A percentile compares a stretch with the other conserved stretches of the same genome.
Conservation (phyloP, 2,329 filamentous ascomycete genomes). For the Sphaceloma murrayae region DNA sequence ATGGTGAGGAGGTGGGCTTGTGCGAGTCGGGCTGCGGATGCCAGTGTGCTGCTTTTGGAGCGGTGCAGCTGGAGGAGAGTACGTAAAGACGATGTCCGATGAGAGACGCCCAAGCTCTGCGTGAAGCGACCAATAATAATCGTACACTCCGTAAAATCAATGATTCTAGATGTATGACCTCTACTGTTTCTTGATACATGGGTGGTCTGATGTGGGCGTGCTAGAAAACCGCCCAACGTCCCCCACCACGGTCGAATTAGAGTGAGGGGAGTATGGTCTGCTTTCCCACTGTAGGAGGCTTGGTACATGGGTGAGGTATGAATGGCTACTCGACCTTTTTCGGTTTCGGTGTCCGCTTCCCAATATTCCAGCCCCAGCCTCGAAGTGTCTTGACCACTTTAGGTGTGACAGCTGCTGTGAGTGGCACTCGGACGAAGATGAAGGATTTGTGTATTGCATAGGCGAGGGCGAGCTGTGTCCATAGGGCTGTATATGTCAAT, state of each 20-base stretch:
- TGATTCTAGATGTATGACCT: background rate
- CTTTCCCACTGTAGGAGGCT: no score
- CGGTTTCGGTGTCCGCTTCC: conserved; percentile 52
- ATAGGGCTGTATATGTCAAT: conserved; percentile 43
- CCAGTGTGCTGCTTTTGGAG: conserved; percentile 13
- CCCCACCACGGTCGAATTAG: no score
- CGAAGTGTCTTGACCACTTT: conserved; percentile 87
- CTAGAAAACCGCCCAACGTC: no score
- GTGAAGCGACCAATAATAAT: no score
- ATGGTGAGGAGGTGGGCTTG: conserved; percentile 7
- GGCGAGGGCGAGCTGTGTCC: conserved; percentile 83
- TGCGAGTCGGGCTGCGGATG: conserved; percentile 20
- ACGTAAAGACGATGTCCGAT: no score
- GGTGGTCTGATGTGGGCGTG: background rate
- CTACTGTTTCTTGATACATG: background rate
- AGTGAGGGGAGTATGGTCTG: no score
- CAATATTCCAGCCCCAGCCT: conserved; percentile 90
- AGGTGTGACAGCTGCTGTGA: conserved; percentile 82
- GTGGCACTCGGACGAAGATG: conserved; percentile 88
- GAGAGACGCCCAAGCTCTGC: no score
- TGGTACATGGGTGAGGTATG: background rate
- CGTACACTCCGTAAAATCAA: no score
- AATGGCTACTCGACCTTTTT: background rate
- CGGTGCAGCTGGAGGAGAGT: conserved; percentile 4
- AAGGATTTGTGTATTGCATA: conserved; percentile 98